These are phyloP conservation scores for Aspergillus indologenus DNA, from an alignment of 495 filamentous ascomycete species.

Conservation along the genomic window DNA sequence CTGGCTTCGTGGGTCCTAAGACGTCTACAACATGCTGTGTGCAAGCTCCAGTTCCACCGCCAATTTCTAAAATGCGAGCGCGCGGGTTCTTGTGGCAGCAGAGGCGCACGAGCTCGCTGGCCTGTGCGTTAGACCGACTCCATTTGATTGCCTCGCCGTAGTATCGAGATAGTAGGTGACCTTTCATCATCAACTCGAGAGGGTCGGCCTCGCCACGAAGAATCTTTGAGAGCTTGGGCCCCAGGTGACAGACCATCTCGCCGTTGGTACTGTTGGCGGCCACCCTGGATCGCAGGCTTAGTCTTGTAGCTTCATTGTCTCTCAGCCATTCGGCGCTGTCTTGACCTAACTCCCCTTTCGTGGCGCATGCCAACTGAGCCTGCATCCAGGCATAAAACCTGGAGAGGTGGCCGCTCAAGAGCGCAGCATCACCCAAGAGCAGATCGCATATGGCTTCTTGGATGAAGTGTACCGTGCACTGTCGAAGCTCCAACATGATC, in stretches of 20 bases:
- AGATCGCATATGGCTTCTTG: no score
- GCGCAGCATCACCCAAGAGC: no score
- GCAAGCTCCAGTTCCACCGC: slow-evolving; percentile 19
- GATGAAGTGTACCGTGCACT: no score
- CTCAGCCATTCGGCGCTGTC: not conserved
- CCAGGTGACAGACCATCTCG: slow-evolving; percentile 5
- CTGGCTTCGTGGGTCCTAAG: not conserved
- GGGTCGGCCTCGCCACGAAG: not conserved
- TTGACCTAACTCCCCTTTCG: not conserved
- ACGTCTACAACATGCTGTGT: slow-evolving; percentile 2
- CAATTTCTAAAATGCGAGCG: slow-evolving; percentile 13
- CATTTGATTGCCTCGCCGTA: not conserved
- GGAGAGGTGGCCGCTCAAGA: not conserved
- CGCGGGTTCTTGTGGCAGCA: slow-evolving; percentile 8
- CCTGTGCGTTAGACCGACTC: not conserved
- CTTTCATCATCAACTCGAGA: slow-evolving; percentile 2
- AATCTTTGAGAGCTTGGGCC: slow-evolving; percentile 3
- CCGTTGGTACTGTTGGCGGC: not conserved
- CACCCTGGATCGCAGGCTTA: not conserved
- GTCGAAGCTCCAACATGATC: no score
- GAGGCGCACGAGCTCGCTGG: not conserved
- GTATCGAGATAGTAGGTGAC: slow-evolving; percentile 1
- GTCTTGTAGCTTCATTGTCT: not conserved
- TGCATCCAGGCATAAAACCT: not conserved
- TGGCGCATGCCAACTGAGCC: not conserved